Evolutionary conservation across 1,284 basidiomycete species (phyloP), one percentile per base, ranked within the genome.

Genomic region (Ceratobasidium theobromae): DNA sequence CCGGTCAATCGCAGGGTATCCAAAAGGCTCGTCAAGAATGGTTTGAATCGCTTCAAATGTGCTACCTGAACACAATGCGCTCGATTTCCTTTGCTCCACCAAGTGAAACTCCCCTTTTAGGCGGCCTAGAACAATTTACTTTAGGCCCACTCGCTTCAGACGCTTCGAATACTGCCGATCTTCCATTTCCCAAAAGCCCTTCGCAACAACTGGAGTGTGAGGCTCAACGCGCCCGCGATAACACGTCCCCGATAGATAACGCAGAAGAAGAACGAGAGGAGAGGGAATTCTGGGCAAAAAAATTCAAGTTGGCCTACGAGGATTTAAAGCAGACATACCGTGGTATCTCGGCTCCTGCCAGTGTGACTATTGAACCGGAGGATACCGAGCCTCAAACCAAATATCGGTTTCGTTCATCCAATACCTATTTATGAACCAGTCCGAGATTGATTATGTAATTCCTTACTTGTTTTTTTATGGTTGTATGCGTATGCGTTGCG

Each of bases 261-360:
- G 75, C 74, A 27, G 75, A 77, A 54, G 78, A 79, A 60, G 89
- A 91, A 72, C 76, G 87, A 43, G 86, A 90, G 73, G 87, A 91
- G 71, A 79, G 89, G 0, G 86, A 84, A 2, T 92, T 88, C 87
- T 92, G 90, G 89, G 81, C 85, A 2, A 72, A 86, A 57, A 78
- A 88, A 46, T 91, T 91, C 71, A 85, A 86, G 70, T 83, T 88
- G 69, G 84, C 90, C 4, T 77, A 87, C 68, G 75, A 77, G 32
- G 86, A 88, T 73, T 73, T 85, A 70, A 76, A 79, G 67, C 65
- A 70, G 30, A 38, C 57, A 18, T 62, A 62, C 35, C 33, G 40
- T 23, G 58, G 58, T 14, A 27, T 51, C 14, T 32, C 18, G 4
- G 23, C n/a, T 18, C 30, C 48, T 30, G n/a, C 35, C 14, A n/a